These are phyloP conservation scores for Leccinum arenicola DNA, from an alignment of 768 basidiomycete genomes.

Conservation along the genomic window DNA sequence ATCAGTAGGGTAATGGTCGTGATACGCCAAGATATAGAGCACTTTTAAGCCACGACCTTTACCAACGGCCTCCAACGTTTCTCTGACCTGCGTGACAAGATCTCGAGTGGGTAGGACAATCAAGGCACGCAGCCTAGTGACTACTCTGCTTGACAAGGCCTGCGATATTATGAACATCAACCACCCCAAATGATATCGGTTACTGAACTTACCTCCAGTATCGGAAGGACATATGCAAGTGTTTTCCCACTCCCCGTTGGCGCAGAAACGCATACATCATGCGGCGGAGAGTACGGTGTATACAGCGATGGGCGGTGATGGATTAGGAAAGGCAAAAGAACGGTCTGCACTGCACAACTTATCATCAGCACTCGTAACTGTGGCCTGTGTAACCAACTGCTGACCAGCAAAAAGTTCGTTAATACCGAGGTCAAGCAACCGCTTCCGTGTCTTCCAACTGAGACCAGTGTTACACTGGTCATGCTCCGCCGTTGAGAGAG, in stretches of 20 bases:
- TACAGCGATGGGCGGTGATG: constrained; percentile 52
- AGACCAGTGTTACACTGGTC: constrained; percentile 46
- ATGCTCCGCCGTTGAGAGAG: constrained; percentile 39
- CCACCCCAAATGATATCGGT: not conserved
- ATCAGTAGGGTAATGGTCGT: not conserved
- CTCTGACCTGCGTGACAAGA: constrained; percentile 86
- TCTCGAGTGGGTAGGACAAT: constrained; percentile 93
- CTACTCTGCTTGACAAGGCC: constrained; percentile 68
- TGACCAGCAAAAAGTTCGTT: constrained; percentile 84
- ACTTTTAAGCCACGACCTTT: constrained; percentile 90
- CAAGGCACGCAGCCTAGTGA: constrained; percentile 84
- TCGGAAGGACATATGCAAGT: constrained; percentile 91
- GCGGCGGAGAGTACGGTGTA: constrained; percentile 59
- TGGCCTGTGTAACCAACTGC: constrained; percentile 19
- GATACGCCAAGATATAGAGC: not conserved
- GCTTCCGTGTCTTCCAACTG: constrained; percentile 54
- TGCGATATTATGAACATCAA: constrained; percentile 27
- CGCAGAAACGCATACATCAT: constrained; percentile 91
- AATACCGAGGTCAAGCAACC: constrained; percentile 77
- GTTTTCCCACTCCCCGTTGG: constrained; percentile 99
- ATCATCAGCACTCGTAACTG: constrained; percentile 13
- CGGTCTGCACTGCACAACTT: constrained; percentile 73
- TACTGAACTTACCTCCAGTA: constrained; percentile 64
- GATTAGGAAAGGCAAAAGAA: constrained; percentile 79
- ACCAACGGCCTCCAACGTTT: constrained; percentile 82